A percentile compares a stretch with the other conserved stretches of the same genome.
Conservation (phyloP, 2,329 filamentous ascomycete genomes). For the Hypoxylon sp. region DNA sequence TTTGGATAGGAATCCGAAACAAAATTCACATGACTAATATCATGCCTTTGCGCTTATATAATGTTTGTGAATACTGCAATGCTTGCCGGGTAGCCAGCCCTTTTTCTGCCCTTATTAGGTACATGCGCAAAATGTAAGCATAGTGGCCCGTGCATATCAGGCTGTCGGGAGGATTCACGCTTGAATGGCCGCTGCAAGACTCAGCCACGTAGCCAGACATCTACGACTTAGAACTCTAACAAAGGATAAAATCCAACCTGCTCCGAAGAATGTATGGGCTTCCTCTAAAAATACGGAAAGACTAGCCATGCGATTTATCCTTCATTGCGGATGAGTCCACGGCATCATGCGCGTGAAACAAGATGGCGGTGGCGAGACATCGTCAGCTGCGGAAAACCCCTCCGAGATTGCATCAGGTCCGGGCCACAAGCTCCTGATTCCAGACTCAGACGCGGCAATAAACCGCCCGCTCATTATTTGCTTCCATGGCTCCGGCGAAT, state of each 20-base stretch:
- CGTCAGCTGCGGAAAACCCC: conserved; percentile 9
- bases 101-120: conserved; percentile 5
- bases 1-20: conserved; percentile 26
- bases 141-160: conserved; percentile 27
- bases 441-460: conserved; percentile 10
- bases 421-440: conserved; percentile 19
- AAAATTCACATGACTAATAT: conserved; percentile 10
- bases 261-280: background rate
- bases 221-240: background rate
- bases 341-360: conserved; percentile 18
- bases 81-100: background rate
- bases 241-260: background rate
- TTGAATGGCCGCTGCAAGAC: background rate
- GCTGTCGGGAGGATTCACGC: conserved; percentile 11
- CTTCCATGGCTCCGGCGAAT: conserved; percentile 53
- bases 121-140: background rate
- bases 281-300: background rate
- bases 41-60: conserved; percentile 6
- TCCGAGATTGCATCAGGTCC: conserved; percentile 4
- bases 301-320: background rate
- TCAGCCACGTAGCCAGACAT: background rate
- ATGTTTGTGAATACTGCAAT: conserved; percentile 9
- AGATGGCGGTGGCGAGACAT: conserved; percentile 11
- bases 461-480: conserved; percentile 50
- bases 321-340: conserved; percentile 11